Percentiles rank a stretch among this genome's conserved stretches.
Conservation (phyloP, 192 early-diverging fungal genomes). For the Coemansia sp. region DNA sequence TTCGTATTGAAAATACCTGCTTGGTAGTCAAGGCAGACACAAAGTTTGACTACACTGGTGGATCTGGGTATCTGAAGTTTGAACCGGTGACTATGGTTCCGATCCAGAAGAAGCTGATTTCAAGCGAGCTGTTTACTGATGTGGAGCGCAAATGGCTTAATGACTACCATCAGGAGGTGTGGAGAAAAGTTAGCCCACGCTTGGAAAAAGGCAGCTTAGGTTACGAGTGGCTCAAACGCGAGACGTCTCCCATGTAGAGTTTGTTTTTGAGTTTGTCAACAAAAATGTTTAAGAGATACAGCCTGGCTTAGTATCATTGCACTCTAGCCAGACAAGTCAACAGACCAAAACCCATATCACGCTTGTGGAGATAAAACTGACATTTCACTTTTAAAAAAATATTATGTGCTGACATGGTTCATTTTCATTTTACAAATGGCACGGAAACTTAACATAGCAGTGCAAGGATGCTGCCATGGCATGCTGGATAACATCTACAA, state of each 20-base stretch:
- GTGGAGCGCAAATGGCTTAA: slow-evolving; percentile 87
- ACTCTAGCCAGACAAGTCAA: too few relatives aligned
- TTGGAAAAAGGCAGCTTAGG: slow-evolving; percentile 64
- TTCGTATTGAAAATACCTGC: slow-evolving; percentile 94
- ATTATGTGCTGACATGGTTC: neutral
- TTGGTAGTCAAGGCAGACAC: slow-evolving; percentile 73
- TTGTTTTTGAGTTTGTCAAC: too few relatives aligned
- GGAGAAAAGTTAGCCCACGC: slow-evolving; percentile 76
- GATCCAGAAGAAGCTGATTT: slow-evolving; percentile 82
- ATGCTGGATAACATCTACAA: slow-evolving; percentile 87
- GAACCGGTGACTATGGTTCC: slow-evolving; percentile 91
- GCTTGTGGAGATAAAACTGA: too few relatives aligned
- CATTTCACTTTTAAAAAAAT: too few relatives aligned
- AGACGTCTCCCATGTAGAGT: slow-evolving; percentile 65
- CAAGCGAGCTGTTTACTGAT: slow-evolving; percentile 63
- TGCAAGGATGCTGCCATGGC: slow-evolving; percentile 97
- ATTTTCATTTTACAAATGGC: slow-evolving; percentile 13
- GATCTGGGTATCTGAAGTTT: slow-evolving; percentile 78
- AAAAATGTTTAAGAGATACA: too few relatives aligned
- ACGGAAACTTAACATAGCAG: slow-evolving; percentile 63
- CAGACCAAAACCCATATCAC: too few relatives aligned
- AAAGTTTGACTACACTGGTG: slow-evolving; percentile 77
- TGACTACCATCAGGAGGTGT: slow-evolving; percentile 72
- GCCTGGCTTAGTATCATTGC: too few relatives aligned
- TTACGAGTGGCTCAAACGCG: slow-evolving; percentile 79